phyloP scores from a whole-genome alignment of 2,329 filamentous ascomycete species.

The Xylaria sp. region DNA sequence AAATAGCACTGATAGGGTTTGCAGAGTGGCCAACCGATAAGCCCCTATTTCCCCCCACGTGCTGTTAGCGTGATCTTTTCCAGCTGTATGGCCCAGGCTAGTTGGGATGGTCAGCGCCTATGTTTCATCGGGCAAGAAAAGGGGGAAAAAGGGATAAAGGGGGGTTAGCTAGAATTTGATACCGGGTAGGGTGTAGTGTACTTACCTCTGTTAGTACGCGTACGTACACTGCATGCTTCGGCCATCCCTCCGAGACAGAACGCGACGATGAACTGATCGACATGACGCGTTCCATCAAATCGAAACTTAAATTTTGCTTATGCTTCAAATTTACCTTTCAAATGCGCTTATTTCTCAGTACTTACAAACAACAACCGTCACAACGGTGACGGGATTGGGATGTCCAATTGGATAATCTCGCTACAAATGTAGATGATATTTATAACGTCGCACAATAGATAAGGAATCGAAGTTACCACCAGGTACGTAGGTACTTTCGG shows the following conservation, averaged over 20 bases:
- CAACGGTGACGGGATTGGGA: background rate
- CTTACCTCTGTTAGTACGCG: background rate
- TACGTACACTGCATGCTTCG: constrained; percentile 16
- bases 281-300: constrained; percentile 35
- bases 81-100: background rate
- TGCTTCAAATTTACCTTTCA: background rate
- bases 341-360: background rate
- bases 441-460: background rate
- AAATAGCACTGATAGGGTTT: constrained; percentile 18
- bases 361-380: background rate
- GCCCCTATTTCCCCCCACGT: constrained; percentile 39
- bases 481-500: too few species aligned
- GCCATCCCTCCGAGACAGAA: background rate
- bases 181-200: background rate
- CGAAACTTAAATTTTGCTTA: constrained; percentile 18
- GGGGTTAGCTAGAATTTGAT: background rate
- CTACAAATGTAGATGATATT: background rate
- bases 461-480: background rate
- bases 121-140: constrained; percentile 20
- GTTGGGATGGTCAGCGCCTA: constrained; percentile 15
- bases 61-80: constrained; percentile 13
- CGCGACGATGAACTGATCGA: constrained; percentile 6
- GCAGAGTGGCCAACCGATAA: constrained; percentile 32
- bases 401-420: background rate
- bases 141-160: constrained; percentile 9